Evolutionary conservation across 805 yeast species (phyloP).

Genomic region (Candida odintsovae): DNA sequence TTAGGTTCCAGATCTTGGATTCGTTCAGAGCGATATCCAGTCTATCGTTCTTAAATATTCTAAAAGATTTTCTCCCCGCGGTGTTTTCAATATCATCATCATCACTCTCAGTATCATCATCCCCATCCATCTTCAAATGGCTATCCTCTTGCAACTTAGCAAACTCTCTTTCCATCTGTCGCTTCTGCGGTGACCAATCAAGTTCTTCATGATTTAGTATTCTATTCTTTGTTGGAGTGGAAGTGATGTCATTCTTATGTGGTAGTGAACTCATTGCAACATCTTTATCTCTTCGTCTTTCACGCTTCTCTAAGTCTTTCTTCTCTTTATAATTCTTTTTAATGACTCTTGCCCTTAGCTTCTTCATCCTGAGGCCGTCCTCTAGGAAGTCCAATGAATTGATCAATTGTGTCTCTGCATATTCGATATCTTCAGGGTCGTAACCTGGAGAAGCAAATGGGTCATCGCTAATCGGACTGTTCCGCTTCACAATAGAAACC

Average conservation of each 20-base stretch:
- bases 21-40: constrained; percentile 19
- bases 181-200: constrained; percentile 20
- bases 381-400: constrained; percentile 10
- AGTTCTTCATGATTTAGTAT: not conserved
- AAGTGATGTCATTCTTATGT: not conserved
- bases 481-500: constrained; percentile 8
- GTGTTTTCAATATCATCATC: constrained; percentile 2
- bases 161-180: constrained; percentile 9
- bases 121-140: not conserved
- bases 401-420: constrained; percentile 8
- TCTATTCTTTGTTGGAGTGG: not conserved
- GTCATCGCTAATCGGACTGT: not conserved
- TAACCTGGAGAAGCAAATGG: constrained; percentile 2
- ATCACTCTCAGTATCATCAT: constrained; percentile 5
- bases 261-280: not conserved
- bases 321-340: constrained; percentile 12
- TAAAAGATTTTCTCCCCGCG: constrained; percentile 15
- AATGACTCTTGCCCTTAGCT: constrained; percentile 9
- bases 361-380: not conserved
- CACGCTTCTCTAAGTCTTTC: not conserved
- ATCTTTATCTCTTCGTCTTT: not conserved
- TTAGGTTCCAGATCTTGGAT: constrained; percentile 22
- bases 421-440: constrained; percentile 10
- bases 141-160: not conserved
- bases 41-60: constrained; percentile 21